Evolutionary conservation across 805 yeast species (phyloP).

Genomic region (Cyberlindnera meyerae): DNA sequence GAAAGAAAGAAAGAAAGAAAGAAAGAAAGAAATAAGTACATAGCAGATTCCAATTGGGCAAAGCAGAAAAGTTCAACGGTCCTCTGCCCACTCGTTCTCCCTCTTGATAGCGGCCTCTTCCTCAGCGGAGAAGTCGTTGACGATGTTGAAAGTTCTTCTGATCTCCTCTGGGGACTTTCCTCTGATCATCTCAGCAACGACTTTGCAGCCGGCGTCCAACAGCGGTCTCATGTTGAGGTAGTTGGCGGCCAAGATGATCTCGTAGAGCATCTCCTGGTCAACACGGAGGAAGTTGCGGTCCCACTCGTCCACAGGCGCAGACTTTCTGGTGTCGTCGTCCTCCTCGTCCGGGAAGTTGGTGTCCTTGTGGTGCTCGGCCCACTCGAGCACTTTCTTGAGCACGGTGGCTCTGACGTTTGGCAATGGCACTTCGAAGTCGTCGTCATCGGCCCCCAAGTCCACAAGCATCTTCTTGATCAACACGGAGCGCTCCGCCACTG

Average conservation of each 20-base stretch:
- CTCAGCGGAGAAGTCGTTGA: constrained; percentile 79
- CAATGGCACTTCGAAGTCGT: constrained; percentile 76
- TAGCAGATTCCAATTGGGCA: too few relatives aligned
- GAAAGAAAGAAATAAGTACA: too few relatives aligned
- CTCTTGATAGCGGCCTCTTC: constrained; percentile 84
- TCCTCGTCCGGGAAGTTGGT: constrained; percentile 71
- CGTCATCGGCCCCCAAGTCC: constrained; percentile 62
- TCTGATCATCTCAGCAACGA: constrained; percentile 79
- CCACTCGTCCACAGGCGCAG: constrained; percentile 95
- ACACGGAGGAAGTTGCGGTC: constrained; percentile 90
- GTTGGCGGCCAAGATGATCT: constrained; percentile 76
- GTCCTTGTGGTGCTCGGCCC: constrained; percentile 94
- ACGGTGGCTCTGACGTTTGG: constrained; percentile 88
- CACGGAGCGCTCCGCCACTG: constrained; percentile 82
- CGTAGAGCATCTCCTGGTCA: constrained; percentile 86
- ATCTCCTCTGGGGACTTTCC: constrained; percentile 78
- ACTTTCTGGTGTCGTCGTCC: constrained; percentile 77
- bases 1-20: too few relatives aligned
- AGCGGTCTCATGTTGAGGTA: constrained; percentile 71
- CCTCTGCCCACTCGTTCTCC: constrained; percentile 91
- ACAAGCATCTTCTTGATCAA: constrained; percentile 82
- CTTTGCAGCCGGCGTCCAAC: constrained; percentile 73
- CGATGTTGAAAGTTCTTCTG: constrained; percentile 73
- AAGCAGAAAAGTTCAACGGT: too few relatives aligned
- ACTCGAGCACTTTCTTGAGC: constrained; percentile 84